Evolutionary conservation across 2,329 filamentous ascomycete species (phyloP).

Genomic region (Parascedosporium putredinis): DNA sequence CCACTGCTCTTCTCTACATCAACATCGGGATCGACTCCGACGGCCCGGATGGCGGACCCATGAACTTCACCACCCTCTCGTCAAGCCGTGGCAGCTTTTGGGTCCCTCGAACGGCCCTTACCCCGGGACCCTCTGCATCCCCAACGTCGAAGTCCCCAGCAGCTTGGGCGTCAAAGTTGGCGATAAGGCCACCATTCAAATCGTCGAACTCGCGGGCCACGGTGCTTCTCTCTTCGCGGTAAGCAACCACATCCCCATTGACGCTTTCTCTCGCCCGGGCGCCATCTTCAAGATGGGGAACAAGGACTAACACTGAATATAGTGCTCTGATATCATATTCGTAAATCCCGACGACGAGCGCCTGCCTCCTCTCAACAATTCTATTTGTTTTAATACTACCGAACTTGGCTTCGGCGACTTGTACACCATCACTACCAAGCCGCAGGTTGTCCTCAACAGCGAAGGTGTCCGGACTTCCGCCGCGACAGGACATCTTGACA

Average conservation of each 20-base stretch:
- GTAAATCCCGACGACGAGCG: conserved; percentile 36
- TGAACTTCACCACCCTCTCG: conserved; percentile 50
- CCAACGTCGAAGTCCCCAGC: conserved; percentile 64
- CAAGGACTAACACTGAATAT: neutral
- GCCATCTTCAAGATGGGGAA: too few species aligned
- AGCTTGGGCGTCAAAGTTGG: conserved; percentile 50
- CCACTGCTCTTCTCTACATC: conserved; percentile 66
- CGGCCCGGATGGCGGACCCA: conserved; percentile 27
- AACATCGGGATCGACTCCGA: conserved; percentile 67
- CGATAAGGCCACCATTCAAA: conserved; percentile 70
- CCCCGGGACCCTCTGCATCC: conserved; percentile 67
- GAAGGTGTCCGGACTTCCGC: neutral
- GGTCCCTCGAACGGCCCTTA: conserved; percentile 66
- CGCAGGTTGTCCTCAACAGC: neutral
- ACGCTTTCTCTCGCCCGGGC: too few species aligned
- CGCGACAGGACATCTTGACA: neutral
- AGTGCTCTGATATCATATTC: conserved; percentile 87
- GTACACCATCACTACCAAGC: conserved; percentile 29
- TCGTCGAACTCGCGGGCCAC: conserved; percentile 64
- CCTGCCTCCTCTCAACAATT: conserved; percentile 30
- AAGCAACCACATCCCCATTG: conserved; percentile 20
- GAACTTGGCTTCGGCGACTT: conserved; percentile 58
- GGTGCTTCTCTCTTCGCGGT: conserved; percentile 66
- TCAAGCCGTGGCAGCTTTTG: conserved; percentile 61
- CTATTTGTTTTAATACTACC: conserved; percentile 69